phyloP scores from a whole-genome alignment of 805 yeast species.

The Candida germanica region DNA sequence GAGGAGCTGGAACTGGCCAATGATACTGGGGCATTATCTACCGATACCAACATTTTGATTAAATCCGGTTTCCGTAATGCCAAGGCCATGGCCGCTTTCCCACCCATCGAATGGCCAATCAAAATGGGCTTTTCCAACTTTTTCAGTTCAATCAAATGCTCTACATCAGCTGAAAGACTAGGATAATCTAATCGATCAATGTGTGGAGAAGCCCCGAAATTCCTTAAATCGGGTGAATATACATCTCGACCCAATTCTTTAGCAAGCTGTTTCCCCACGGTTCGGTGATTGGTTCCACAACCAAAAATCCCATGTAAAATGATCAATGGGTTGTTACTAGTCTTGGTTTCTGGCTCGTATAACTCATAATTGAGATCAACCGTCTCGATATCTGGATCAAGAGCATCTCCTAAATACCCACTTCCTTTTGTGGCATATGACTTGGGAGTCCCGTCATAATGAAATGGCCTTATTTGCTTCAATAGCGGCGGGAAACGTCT shows the following conservation, averaged over 20 bases:
- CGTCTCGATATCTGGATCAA: slow-evolving; percentile 38
- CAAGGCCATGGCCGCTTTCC: slow-evolving; percentile 87
- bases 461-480: too few relatives aligned
- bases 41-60: slow-evolving; percentile 63
- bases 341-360: slow-evolving; percentile 26
- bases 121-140: slow-evolving; percentile 51
- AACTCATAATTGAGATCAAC: slow-evolving; percentile 57
- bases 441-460: slow-evolving; percentile 5
- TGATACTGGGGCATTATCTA: slow-evolving; percentile 88
- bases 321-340: slow-evolving; percentile 58
- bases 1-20: slow-evolving; percentile 46
- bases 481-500: too few relatives aligned
- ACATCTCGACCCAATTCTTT: slow-evolving; percentile 51
- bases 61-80: slow-evolving; percentile 65
- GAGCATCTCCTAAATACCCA: slow-evolving; percentile 23
- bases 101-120: slow-evolving; percentile 90
- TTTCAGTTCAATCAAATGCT: slow-evolving; percentile 48
- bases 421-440: slow-evolving; percentile 5
- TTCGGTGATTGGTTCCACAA: slow-evolving; percentile 71
- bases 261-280: slow-evolving; percentile 65
- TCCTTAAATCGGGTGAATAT: slow-evolving; percentile 74
- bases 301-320: slow-evolving; percentile 92
- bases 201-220: slow-evolving; percentile 93
- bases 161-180: slow-evolving; percentile 83
- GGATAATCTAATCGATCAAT: slow-evolving; percentile 69